Conservation (phyloP, 495 filamentous ascomycete species). For the Penicillium mononematosum region DNA sequence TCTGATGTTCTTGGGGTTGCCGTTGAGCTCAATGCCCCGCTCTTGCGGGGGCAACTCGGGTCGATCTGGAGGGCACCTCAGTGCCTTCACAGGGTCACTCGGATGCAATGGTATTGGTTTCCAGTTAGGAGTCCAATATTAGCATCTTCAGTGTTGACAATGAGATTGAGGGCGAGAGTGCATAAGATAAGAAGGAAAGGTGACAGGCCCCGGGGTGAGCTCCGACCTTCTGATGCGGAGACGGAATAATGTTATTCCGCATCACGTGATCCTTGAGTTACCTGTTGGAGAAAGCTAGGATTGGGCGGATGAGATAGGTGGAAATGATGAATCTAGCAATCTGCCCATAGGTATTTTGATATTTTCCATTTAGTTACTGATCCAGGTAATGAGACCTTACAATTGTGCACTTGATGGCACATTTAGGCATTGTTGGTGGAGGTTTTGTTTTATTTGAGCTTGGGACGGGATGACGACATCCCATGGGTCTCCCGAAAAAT, state of each 20-base stretch:
- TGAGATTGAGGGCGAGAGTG: slow-evolving; percentile 2
- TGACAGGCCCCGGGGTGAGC: slow-evolving; percentile 6
- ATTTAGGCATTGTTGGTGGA: background rate
- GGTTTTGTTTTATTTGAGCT: background rate
- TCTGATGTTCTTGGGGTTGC: slow-evolving; percentile 11
- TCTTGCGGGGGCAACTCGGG: slow-evolving; percentile 26
- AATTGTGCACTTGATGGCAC: background rate
- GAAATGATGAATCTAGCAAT: background rate
- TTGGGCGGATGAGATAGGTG: background rate
- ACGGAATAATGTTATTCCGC: slow-evolving; percentile 19
- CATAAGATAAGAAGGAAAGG: slow-evolving; percentile 9
- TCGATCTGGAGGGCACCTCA: slow-evolving; percentile 14
- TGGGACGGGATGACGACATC: slow-evolving; percentile 26
- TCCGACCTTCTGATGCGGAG: slow-evolving; percentile 30
- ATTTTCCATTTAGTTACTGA: background rate
- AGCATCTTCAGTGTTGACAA: background rate
- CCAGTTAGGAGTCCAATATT: background rate
- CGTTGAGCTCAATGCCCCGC: slow-evolving; percentile 32
- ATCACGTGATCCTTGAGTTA: slow-evolving; percentile 19
- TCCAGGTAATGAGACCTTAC: background rate
- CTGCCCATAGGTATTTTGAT: background rate
- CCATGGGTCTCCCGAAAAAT: background rate
- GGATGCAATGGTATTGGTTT: background rate
- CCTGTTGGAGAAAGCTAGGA: background rate
- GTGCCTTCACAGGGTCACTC: background rate